Percentiles rank a stretch among this genome's conserved stretches.
These are phyloP conservation scores for Beauveria brongniartii DNA, from an alignment of 2,329 filamentous ascomycete species.

Conservation along the genomic window DNA sequence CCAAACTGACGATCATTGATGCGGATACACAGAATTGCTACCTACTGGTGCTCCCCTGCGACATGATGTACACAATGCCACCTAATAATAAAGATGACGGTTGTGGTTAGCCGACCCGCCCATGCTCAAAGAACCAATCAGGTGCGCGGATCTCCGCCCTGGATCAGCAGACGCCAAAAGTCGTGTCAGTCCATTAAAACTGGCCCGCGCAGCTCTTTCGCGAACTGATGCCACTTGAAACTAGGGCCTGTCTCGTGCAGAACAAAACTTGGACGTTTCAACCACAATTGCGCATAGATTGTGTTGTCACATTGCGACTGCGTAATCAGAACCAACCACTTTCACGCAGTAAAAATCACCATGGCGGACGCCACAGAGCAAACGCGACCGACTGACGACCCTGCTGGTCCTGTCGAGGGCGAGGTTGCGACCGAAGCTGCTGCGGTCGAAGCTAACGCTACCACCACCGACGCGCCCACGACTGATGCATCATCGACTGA, in stretches of 20 bases:
- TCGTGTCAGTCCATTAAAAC: neutral
- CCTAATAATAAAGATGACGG: neutral
- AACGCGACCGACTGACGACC: constrained; percentile 16
- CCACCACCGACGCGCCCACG: neutral
- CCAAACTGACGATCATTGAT: too few relatives aligned
- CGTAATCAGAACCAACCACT: neutral
- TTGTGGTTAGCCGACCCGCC: constrained; percentile 1
- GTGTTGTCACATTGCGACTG: neutral
- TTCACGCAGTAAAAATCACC: neutral
- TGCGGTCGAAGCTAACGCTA: neutral
- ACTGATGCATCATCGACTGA: constrained; percentile 20
- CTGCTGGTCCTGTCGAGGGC: constrained; percentile 6
- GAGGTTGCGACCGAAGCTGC: neutral
- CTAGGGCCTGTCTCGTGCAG: neutral
- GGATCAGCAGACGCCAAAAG: neutral
- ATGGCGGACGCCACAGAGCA: constrained; percentile 18
- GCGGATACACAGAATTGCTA: too few relatives aligned
- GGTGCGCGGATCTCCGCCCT: neutral
- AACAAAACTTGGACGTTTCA: neutral
- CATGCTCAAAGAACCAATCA: neutral
- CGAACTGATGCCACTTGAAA: constrained; percentile 1
- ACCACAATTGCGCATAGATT: neutral
- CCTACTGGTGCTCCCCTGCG: too few relatives aligned
- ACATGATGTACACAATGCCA: neutral
- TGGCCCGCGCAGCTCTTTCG: neutral